Conservation (phyloP, 306 rosid species). For the Vigna nakashimae region DNA sequence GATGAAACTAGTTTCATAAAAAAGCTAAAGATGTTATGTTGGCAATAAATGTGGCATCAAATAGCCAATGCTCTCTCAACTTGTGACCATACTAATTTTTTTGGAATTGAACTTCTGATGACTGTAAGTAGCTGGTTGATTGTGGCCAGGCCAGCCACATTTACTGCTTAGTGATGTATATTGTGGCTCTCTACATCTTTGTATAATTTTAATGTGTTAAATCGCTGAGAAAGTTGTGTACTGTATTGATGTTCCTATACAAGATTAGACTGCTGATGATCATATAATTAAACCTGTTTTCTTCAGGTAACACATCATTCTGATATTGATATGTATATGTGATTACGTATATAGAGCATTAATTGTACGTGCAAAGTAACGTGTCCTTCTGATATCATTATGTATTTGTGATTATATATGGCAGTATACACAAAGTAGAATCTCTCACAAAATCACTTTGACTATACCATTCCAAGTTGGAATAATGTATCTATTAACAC, state of each 20-base stretch:
- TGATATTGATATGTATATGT: neutral
- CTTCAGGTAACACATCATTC: neutral
- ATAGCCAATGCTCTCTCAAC: neutral
- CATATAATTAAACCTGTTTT: neutral
- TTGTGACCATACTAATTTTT: neutral
- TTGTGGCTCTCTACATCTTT: neutral
- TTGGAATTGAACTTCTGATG: neutral
- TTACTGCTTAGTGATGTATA: slow-evolving; percentile 5
- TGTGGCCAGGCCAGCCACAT: neutral
- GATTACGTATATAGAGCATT: neutral
- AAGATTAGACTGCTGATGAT: neutral
- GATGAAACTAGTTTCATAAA: neutral
- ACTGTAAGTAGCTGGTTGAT: neutral
- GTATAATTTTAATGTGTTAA: neutral
- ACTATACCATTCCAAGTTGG: neutral
- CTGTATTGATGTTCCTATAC: neutral
- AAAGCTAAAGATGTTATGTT: slow-evolving; percentile 14
- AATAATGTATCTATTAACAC: slow-evolving; percentile 24
- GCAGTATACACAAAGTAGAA: slow-evolving; percentile 4
- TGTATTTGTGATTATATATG: neutral
- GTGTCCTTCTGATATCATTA: neutral
- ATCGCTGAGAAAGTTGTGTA: neutral
- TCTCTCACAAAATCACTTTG: neutral
- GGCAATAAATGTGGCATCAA: neutral
- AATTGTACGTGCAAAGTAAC: neutral